phyloP scores from a whole-genome alignment of 371 early-diverging fungal species.

The Mucor irregularis region DNA sequence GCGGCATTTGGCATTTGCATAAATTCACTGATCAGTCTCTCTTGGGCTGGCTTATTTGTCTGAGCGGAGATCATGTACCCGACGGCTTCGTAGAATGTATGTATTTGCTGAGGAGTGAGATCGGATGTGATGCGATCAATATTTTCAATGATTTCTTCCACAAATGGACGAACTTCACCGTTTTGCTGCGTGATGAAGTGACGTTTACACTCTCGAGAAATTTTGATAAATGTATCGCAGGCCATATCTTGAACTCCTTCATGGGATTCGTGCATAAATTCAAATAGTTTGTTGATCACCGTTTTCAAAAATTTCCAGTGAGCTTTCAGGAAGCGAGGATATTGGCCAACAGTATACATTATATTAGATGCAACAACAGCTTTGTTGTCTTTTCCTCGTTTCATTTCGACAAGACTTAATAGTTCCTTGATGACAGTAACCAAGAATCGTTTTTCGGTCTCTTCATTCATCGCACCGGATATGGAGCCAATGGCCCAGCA shows the following conservation, averaged over 20 bases:
- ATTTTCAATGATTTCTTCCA: slow-evolving; percentile 87
- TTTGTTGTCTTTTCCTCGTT: slow-evolving; percentile 98
- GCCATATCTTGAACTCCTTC: slow-evolving; percentile 99
- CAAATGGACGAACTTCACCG: slow-evolving; percentile 85
- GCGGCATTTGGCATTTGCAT: slow-evolving; percentile 89
- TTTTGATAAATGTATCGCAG: slow-evolving; percentile 99
- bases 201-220: slow-evolving; percentile 94
- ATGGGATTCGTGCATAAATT: slow-evolving; percentile 99
- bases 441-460: slow-evolving; percentile 96
- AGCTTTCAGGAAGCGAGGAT: slow-evolving; percentile 97
- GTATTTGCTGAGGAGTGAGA: slow-evolving; percentile 88
- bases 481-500: slow-evolving; percentile 99
- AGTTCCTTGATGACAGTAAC: slow-evolving; percentile 97
- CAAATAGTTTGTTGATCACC: slow-evolving; percentile 99
- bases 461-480: slow-evolving; percentile 95
- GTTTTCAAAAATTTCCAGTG: slow-evolving; percentile 99
- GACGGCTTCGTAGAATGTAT: slow-evolving; percentile 96
- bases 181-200: slow-evolving; percentile 91
- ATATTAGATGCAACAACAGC: slow-evolving; percentile 99
- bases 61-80: slow-evolving; percentile 95
- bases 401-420: slow-evolving; percentile 91
- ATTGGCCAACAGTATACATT: slow-evolving; percentile 99
- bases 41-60: slow-evolving; percentile 69
- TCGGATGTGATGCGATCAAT: slow-evolving; percentile 84
- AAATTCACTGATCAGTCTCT: slow-evolving; percentile 75